Evolutionary conservation across 164 flowering plant genomes (phyloP).

Genomic region (Tinospora cordifolia): DNA sequence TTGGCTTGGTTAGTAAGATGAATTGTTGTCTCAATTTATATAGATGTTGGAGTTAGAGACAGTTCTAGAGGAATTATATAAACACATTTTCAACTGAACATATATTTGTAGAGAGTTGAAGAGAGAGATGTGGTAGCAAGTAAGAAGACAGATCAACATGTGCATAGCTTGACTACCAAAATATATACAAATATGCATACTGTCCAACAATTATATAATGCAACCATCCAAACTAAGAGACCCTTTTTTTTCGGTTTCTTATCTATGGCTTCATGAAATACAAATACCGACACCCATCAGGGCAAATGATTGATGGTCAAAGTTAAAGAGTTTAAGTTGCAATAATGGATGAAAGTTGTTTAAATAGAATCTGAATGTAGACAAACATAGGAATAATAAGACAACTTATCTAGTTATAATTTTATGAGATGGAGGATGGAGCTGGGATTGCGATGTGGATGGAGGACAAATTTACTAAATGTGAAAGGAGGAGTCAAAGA

Average conservation of each 20-base stretch:
- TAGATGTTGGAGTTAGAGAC: conserved; percentile 10
- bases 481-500: conserved; percentile 23
- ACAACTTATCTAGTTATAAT: conserved; percentile 4
- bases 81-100: conserved; percentile 8
- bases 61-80: background rate
- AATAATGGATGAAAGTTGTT: too few relatives aligned
- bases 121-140: conserved; percentile 20
- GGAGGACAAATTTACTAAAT: conserved; percentile 7
- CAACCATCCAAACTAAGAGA: background rate
- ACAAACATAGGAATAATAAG: background rate
- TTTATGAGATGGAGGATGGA: background rate
- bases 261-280: conserved; percentile 2
- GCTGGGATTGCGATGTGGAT: background rate
- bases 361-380: too few relatives aligned
- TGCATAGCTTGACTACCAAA: background rate
- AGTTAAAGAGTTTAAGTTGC: too few relatives aligned
- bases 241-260: background rate
- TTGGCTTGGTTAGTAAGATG: conserved; percentile 23
- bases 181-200: background rate
- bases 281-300: too few relatives aligned
- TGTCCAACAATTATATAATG: background rate
- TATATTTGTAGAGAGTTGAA: conserved; percentile 3
- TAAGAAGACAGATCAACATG: conserved; percentile 17
- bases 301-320: too few relatives aligned
- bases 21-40: conserved; percentile 9